Evolutionary conservation across 2,329 filamentous ascomycete species (phyloP).

Genomic region (Epicoccum sorghinum): DNA sequence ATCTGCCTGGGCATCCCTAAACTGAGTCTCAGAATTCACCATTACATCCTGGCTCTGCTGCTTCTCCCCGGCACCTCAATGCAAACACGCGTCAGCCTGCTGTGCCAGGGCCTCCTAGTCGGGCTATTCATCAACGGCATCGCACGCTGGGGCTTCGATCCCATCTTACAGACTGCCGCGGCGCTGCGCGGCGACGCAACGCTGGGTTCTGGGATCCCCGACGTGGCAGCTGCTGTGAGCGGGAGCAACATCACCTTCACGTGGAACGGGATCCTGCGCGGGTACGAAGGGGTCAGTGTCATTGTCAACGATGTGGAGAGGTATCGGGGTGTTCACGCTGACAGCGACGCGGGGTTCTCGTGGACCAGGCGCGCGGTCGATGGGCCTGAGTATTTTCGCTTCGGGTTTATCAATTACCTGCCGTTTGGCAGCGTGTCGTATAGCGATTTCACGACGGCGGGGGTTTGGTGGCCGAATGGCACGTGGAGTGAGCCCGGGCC

Average conservation of each 20-base stretch:
- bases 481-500: constrained; percentile 30
- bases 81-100: constrained; percentile 82
- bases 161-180: constrained; percentile 79
- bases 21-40: constrained; percentile 87
- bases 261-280: constrained; percentile 50
- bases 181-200: constrained; percentile 65
- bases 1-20: constrained; percentile 74
- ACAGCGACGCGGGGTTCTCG: constrained; percentile 61
- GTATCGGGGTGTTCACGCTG: constrained; percentile 65
- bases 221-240: constrained; percentile 45
- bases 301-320: constrained; percentile 87
- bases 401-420: constrained; percentile 41
- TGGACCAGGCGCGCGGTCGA: constrained; percentile 59
- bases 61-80: constrained; percentile 87
- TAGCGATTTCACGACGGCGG: constrained; percentile 44
- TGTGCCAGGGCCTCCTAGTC: constrained; percentile 88
- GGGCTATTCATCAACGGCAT: constrained; percentile 94
- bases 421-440: constrained; percentile 38
- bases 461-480: constrained; percentile 40
- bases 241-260: constrained; percentile 53
- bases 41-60: constrained; percentile 90
- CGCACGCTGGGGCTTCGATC: constrained; percentile 90
- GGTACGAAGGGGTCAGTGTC: constrained; percentile 78
- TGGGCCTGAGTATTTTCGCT: constrained; percentile 43
- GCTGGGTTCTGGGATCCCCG: constrained; percentile 64